Evolutionary conservation across 352 stramenopile species (phyloP), one percentile per base, ranked within the genome.

Genomic region (Globisporangium cederbergense): DNA sequence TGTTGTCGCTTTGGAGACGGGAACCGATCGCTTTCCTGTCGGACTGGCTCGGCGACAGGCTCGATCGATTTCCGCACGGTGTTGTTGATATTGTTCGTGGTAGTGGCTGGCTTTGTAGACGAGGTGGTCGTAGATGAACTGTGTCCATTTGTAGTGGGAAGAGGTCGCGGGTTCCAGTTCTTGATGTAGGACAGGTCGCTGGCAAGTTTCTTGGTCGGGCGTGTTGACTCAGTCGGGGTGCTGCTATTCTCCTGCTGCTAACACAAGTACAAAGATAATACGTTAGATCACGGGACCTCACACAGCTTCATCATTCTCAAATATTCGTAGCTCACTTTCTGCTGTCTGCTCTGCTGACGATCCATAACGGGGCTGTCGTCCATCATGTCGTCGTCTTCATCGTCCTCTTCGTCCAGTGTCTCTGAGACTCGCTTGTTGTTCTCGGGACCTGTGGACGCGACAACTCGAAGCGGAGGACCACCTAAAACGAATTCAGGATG

Each of bases 1-100:
- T 83, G 78, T 45, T 77, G 73, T 2, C 69, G 73, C 59, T 85
- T 88, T 3, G 78, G 81, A 2, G 78, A 90, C 16, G 73, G 81
- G 58, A 76, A 76, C 59, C 56, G 68, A 57, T 32, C 60, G 40
- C 2, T 58, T 38, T 51, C 53, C 50, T 36, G 62, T 18, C 28
- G 66, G 42, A 3, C 52, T 55, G 18, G 61, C 32, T 53, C 52
- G n/a, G 38, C 28, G 14, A 34, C 20, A 22, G 57, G 36, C 28
- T 58, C 56, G 30, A 60, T 68, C 10, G 51, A 65, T 28, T 40
- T 66, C 3, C 18, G 38, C 6, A 42, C 32, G 5, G 28, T 47
- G 34, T 16, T 71, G 32, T 32, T 69, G 34, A 13, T 66, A n/a
- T 36, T 18, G 7, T 45, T 42, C 4, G 28, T 42, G 54, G 34